Conservation (phyloP, 2,329 filamentous ascomycete genomes). For the Phyllosticta ampelicida region DNA sequence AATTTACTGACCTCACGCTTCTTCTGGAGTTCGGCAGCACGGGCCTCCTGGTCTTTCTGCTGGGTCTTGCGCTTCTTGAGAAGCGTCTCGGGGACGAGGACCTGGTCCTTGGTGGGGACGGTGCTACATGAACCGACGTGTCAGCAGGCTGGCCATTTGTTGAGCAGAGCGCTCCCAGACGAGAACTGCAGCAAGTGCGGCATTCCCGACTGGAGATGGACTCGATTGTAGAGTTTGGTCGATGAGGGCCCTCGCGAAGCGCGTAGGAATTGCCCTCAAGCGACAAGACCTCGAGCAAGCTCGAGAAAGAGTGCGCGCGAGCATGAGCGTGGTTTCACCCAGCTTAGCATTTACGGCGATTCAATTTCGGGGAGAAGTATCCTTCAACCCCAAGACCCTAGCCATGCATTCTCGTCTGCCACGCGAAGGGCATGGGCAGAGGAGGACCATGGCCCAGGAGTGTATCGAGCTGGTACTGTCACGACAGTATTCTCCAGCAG, state of each 20-base stretch:
- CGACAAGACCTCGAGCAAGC: slow-evolving; percentile 60
- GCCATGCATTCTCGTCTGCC: slow-evolving; percentile 44
- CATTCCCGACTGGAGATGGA: slow-evolving; percentile 78
- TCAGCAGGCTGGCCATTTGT: slow-evolving; percentile 52
- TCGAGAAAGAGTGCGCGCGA: slow-evolving; percentile 42
- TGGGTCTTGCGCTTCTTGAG: slow-evolving; percentile 99
- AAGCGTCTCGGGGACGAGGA: slow-evolving; percentile 97
- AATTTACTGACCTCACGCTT: slow-evolving; percentile 67
- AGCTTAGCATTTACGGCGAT: slow-evolving; percentile 14
- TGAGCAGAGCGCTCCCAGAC: slow-evolving; percentile 58
- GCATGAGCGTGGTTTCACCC: slow-evolving; percentile 3
- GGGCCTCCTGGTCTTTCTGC: slow-evolving; percentile 96
- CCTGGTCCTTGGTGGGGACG: slow-evolving; percentile 88
- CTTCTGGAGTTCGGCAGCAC: slow-evolving; percentile 67
- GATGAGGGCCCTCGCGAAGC: slow-evolving; percentile 45
- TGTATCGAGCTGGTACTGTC: slow-evolving; percentile 60
- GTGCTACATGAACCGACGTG: slow-evolving; percentile 48
- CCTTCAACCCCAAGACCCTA: slow-evolving; percentile 75
- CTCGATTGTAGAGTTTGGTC: slow-evolving; percentile 70
- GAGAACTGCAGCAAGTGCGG: slow-evolving; percentile 88
- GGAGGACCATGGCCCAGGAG: slow-evolving; percentile 52
- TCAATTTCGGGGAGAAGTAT: slow-evolving; percentile 65
- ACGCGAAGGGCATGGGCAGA: not conserved
- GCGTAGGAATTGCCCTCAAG: slow-evolving; percentile 45
- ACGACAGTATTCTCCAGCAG: slow-evolving; percentile 55